Evolutionary conservation across 164 flowering plant genomes (phyloP).

Genomic region (Annona squamosa): DNA sequence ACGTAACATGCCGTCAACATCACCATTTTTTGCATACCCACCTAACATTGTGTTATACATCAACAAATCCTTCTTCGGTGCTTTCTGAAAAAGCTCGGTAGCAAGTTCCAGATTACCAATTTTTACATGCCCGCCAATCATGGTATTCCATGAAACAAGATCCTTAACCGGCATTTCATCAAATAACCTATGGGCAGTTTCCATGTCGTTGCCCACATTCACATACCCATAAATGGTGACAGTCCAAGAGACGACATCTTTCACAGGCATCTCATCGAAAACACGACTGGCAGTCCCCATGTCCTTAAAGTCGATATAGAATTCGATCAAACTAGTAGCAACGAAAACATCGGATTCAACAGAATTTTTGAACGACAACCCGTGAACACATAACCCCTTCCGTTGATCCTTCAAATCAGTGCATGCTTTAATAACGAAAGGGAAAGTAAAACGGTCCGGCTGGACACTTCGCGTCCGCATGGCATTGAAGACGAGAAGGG

Average conservation of each 20-base stretch:
- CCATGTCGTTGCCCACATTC: constrained; percentile 17
- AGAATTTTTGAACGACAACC: constrained; percentile 16
- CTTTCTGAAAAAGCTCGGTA: constrained; percentile 15
- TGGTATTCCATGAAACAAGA: constrained; percentile 19
- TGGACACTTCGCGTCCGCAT: constrained; percentile 14
- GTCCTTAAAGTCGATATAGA: constrained; percentile 15
- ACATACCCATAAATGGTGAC: constrained; percentile 17
- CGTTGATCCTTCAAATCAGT: constrained; percentile 9
- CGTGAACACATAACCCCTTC: constrained; percentile 23
- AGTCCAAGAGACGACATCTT: constrained; percentile 25
- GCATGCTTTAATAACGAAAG: constrained; percentile 26
- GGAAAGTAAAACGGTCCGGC: constrained; percentile 25
- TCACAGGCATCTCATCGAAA: constrained; percentile 19
- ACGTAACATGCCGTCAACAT: constrained; percentile 6
- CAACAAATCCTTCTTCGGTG: constrained; percentile 23
- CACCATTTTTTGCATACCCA: constrained; percentile 23
- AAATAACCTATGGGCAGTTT: constrained; percentile 18
- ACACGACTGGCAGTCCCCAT: constrained; percentile 7
- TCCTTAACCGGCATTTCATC: constrained; percentile 23
- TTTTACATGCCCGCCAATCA: constrained; percentile 18
- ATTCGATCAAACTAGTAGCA: constrained; percentile 23
- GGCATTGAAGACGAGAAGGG: constrained; percentile 12
- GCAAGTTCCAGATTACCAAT: constrained; percentile 19
- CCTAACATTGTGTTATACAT: constrained; percentile 29
- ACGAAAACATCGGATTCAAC: constrained; percentile 20